Conservation (phyloP, 345 rosid species). For the Camelina hispida region DNA sequence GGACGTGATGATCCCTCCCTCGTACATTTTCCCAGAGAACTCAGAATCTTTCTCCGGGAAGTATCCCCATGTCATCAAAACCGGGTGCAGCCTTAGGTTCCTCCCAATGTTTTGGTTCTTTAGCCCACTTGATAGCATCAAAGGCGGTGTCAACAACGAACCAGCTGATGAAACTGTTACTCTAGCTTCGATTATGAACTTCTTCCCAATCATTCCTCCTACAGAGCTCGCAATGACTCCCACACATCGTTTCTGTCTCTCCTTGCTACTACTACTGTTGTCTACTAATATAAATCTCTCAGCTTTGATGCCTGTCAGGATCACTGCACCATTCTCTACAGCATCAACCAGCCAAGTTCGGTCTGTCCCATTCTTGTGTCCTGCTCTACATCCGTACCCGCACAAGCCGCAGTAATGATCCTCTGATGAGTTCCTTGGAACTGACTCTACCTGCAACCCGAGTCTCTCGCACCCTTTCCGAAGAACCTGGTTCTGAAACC, state of each 20-base stretch:
- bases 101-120: slow-evolving; percentile 59
- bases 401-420: slow-evolving; percentile 68
- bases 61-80: slow-evolving; percentile 69
- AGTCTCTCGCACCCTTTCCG: slow-evolving; percentile 64
- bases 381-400: slow-evolving; percentile 56
- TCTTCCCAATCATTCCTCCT: slow-evolving; percentile 47
- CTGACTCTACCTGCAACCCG: slow-evolving; percentile 52
- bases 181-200: slow-evolving; percentile 63
- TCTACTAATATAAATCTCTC: slow-evolving; percentile 50
- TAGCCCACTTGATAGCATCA: slow-evolving; percentile 69
- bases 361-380: slow-evolving; percentile 62
- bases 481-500: slow-evolving; percentile 62
- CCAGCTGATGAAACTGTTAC: slow-evolving; percentile 72
- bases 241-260: slow-evolving; percentile 52
- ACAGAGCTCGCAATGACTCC: slow-evolving; percentile 58
- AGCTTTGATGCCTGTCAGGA: slow-evolving; percentile 60
- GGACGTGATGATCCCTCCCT: slow-evolving; percentile 71
- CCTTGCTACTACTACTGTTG: slow-evolving; percentile 17
- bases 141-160: slow-evolving; percentile 65
- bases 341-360: slow-evolving; percentile 67
- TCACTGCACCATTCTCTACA: slow-evolving; percentile 53
- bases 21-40: slow-evolving; percentile 49
- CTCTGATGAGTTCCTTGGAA: slow-evolving; percentile 52
- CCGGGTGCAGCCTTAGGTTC: slow-evolving; percentile 71
- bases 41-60: slow-evolving; percentile 55